Evolutionary conservation across 1,284 basidiomycete genomes (phyloP).

Genomic region (Mycena citricolor): DNA sequence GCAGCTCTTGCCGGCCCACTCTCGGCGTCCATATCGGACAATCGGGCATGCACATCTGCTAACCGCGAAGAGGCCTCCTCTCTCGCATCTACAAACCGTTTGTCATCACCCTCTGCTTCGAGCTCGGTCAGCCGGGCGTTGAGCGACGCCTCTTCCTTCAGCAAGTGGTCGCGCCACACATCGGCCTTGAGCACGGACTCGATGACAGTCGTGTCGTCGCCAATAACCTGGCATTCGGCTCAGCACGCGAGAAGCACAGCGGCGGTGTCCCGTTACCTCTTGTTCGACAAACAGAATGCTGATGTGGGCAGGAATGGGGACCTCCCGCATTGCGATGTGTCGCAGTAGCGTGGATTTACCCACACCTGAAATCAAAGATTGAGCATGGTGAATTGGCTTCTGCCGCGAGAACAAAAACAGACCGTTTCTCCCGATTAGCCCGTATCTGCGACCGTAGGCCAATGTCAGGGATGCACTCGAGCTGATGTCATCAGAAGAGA

Average conservation of each 20-base stretch:
- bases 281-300: conserved; percentile 99
- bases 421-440: conserved; percentile 83
- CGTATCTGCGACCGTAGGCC: conserved; percentile 87
- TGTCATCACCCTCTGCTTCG: conserved; percentile 75
- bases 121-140: conserved; percentile 73
- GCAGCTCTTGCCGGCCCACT: conserved; percentile 94
- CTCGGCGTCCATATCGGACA: conserved; percentile 98
- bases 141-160: conserved; percentile 77
- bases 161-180: conserved; percentile 90
- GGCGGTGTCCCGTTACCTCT: conserved; percentile 56
- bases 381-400: too few species aligned
- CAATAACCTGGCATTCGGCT: conserved; percentile 61
- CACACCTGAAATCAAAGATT: conserved; percentile 68
- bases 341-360: conserved; percentile 98
- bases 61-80: conserved; percentile 86
- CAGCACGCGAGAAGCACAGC: neutral
- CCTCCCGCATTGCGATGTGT: conserved; percentile 93
- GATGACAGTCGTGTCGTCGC: conserved; percentile 91
- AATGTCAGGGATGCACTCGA: conserved; percentile 86
- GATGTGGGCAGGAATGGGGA: conserved; percentile 91
- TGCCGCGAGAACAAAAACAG: conserved; percentile 1
- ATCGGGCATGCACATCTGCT: conserved; percentile 88
- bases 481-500: conserved; percentile 35
- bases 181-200: conserved; percentile 96
- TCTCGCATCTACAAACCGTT: conserved; percentile 74